Base-by-base conservation (phyloP, 2,329 filamentous ascomycete genomes). In the Shiraia sp. region DNA sequence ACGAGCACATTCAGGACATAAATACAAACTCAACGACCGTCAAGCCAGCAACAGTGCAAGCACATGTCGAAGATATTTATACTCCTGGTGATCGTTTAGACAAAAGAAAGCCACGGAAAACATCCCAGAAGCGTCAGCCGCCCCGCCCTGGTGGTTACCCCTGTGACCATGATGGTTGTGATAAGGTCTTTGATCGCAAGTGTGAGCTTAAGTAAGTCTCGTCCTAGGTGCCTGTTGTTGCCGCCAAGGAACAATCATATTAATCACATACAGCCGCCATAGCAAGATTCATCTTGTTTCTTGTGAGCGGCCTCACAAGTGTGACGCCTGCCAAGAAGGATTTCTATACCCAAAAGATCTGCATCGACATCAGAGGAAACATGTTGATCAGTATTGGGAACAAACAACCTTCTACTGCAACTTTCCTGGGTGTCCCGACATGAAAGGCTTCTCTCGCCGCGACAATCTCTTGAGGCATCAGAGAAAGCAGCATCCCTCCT, bases 341-440 rank as follows among this genome's bases (percentile, higher is more conserved):
- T 69, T 69, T 46, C 44, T 63, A 26, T 68, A 69, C 35, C 66
- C 65, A 1, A 69, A 68, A 38, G 66, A 68, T 31, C 62, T 57
- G 17, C 43, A 30, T 6, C 61, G 66, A 14, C 66, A 69, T 34
- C 42, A 59, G 29, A 47, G 32, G 5, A 65, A 53, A 25, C 66
- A 69, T 36, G 50, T 42, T 6, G 38, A 53, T 15, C 47, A 57
- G 14, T 42, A 51, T 2, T 45, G 46, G 4, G 32, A 39, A 5
- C 44, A 54, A 15, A 31, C 22, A 4, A 46, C 32, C 12, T 54
- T 56, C 28, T 51, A 47, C 32, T 69, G 66, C 43, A 28, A 36
- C 4, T 43, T 57, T 25, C 46, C 53, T 10, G 62, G 55, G 2
- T 69, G 66, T 42, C 42, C 29, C 33, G 60, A 63, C 19, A 41